Evolutionary conservation across 140 eudicot genomes (phyloP), one percentile per base, ranked within the genome.

Genomic region (Oenanthe javanica): DNA sequence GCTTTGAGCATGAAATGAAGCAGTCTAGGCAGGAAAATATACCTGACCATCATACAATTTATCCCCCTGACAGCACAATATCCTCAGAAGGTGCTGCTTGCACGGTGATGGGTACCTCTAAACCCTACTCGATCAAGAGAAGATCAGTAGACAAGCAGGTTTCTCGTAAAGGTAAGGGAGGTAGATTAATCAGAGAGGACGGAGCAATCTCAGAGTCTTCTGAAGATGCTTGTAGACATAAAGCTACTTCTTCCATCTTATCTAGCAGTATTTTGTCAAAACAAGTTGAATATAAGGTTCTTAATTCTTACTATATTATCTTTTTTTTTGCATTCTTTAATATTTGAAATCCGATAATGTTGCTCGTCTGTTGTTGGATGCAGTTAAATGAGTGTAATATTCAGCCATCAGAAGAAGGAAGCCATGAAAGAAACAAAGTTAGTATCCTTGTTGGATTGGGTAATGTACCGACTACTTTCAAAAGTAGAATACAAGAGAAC

Each of bases 221-320:
- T 49, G 89, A 77, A 21, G 89, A 83, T 49, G 81, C 78, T 57
- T 69, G 73, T 77, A 75, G 83, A 27, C 72, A 5, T 69, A 64
- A 73, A 50, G 81, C 72, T 72, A 42, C 81, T 5, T 81, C 79
- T 82, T 87, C 91, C 13, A 76, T 87, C 71, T 79, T 81, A 36
- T 85, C 84, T 38, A 79, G 71, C 81, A 72, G 42, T 70, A 64
- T 38, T n/a, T 55, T 80, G 49, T 50, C 82, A 9, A 88, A 81
- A 42, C 86, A 87, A 78, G 84, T 85, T 78, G 77, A 92, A 75
- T 83, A 83, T 59, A 87, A 89, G 94, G 97, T 91, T 82, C 36
- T 79, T 57, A 66, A 54, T 9, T 52, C 54, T 80, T 63, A 42
- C 46, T 6, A 54, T 45, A 14, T 3, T 18, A 4, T 77, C 12